Conservation (phyloP, 2,329 filamentous ascomycete species). For the Beauveria medogensis region DNA sequence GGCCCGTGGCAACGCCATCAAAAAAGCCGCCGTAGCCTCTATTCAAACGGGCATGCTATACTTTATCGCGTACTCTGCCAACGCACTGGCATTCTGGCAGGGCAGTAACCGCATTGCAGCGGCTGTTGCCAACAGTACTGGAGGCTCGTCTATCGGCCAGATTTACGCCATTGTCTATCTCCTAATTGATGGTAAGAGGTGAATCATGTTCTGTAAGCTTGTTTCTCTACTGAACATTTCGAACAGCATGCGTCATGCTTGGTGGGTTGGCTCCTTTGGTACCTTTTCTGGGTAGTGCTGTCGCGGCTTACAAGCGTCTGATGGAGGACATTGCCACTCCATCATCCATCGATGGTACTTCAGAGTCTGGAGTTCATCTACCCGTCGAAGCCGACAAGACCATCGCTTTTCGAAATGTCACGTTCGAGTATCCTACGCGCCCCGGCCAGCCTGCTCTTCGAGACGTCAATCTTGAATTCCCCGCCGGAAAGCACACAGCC, state of each 20-base stretch:
- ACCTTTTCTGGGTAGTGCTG: constrained; percentile 46
- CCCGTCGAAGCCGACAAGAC: constrained; percentile 17
- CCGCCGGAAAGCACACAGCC: constrained; percentile 34
- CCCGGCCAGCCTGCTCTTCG: constrained; percentile 27
- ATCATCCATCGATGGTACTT: constrained; percentile 30
- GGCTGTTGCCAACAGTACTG: constrained; percentile 18
- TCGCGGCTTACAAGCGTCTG: constrained; percentile 45
- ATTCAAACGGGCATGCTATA: constrained; percentile 52
- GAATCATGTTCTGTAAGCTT: not conserved
- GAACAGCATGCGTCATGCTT: constrained; percentile 45
- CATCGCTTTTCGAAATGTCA: constrained; percentile 28
- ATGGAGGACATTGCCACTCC: constrained; percentile 42
- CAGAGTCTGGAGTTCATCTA: constrained; percentile 26
- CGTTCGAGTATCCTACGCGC: constrained; percentile 28
- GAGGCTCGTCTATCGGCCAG: constrained; percentile 33
- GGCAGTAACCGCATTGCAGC: constrained; percentile 36
- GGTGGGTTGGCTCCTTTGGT: constrained; percentile 50
- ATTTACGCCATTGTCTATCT: constrained; percentile 48
- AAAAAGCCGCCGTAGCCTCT: constrained; percentile 47
- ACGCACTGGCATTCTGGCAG: constrained; percentile 58
- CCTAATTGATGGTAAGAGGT: constrained; percentile 34
- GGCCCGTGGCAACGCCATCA: constrained; percentile 40
- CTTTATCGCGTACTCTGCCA: constrained; percentile 56
- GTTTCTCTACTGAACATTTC: not conserved
- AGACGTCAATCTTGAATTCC: constrained; percentile 25